Evolutionary conservation across 2,329 filamentous ascomycete species (phyloP).

Genomic region (Calonectria pseudoturangicola): DNA sequence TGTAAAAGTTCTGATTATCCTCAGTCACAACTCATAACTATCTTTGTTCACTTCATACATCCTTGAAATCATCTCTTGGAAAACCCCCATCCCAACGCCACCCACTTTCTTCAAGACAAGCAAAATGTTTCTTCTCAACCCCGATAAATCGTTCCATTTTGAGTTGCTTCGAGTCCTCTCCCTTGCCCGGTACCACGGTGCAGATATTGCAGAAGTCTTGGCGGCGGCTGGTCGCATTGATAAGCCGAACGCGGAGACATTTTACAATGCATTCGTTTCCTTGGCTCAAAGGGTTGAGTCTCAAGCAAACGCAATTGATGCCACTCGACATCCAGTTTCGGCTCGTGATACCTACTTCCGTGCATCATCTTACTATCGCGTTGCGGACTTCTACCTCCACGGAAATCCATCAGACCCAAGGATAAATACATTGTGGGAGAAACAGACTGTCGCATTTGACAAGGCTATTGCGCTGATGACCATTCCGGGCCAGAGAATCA

Average conservation of each 20-base stretch:
- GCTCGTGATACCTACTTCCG: constrained; percentile 23
- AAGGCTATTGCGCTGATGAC: constrained; percentile 8
- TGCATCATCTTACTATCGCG: constrained; percentile 9
- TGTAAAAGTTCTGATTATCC: neutral
- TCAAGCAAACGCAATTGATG: constrained; percentile 19
- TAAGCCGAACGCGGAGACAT: neutral
- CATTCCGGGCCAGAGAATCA: constrained; percentile 1
- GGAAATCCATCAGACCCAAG: constrained; percentile 6
- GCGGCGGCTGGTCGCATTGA: constrained; percentile 15
- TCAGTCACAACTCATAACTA: neutral
- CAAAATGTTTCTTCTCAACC: constrained; percentile 9
- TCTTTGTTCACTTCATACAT: too few species aligned
- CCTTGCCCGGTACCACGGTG: neutral
- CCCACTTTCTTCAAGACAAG: too few species aligned
- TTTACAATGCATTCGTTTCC: constrained; percentile 11
- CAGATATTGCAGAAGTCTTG: constrained; percentile 14
- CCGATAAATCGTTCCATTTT: constrained; percentile 17
- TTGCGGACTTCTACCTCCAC: constrained; percentile 27
- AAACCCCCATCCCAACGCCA: neutral
- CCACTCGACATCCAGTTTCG: constrained; percentile 6
- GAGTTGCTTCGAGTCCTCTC: constrained; percentile 14
- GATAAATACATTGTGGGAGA: constrained; percentile 18
- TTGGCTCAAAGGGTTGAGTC: constrained; percentile 11
- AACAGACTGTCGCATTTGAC: constrained; percentile 13
- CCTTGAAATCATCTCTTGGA: neutral